Evolutionary conservation across 129 eudicot genomes (phyloP).

Genomic region (Escallonia herrerae): DNA sequence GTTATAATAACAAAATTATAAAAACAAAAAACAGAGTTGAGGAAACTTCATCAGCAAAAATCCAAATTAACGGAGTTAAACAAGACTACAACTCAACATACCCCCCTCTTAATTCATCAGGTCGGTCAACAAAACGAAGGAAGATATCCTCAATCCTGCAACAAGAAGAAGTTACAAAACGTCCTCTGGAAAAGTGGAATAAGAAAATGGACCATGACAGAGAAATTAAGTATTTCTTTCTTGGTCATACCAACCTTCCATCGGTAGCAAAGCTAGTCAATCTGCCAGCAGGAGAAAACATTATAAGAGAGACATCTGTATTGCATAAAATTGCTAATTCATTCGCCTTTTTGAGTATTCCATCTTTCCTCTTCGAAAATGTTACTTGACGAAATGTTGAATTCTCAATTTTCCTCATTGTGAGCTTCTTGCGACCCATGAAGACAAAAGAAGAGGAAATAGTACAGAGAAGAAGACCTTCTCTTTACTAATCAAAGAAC

Average conservation of each 20-base stretch:
- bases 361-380: constrained; percentile 25
- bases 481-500: background rate
- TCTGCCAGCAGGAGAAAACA: constrained; percentile 29
- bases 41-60: background rate
- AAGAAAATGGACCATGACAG: background rate
- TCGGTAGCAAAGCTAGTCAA: constrained; percentile 25
- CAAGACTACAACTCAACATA: constrained; percentile 6
- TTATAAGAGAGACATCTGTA: constrained; percentile 29
- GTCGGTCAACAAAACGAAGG: constrained; percentile 21
- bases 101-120: constrained; percentile 32
- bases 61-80: background rate
- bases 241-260: constrained; percentile 19
- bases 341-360: constrained; percentile 20
- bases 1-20: background rate
- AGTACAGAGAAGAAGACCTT: background rate
- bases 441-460: background rate
- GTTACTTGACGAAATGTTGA: constrained; percentile 13
- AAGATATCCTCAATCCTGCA: constrained; percentile 34
- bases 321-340: constrained; percentile 25
- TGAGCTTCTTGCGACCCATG: constrained; percentile 24
- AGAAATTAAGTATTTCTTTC: background rate
- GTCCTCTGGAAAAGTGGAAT: background rate
- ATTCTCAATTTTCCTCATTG: constrained; percentile 27
- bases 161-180: background rate
- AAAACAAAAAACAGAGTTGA: background rate